Evolutionary conservation across 768 basidiomycete species (phyloP).

Genomic region (Tylopilus vinaceipallidus): DNA sequence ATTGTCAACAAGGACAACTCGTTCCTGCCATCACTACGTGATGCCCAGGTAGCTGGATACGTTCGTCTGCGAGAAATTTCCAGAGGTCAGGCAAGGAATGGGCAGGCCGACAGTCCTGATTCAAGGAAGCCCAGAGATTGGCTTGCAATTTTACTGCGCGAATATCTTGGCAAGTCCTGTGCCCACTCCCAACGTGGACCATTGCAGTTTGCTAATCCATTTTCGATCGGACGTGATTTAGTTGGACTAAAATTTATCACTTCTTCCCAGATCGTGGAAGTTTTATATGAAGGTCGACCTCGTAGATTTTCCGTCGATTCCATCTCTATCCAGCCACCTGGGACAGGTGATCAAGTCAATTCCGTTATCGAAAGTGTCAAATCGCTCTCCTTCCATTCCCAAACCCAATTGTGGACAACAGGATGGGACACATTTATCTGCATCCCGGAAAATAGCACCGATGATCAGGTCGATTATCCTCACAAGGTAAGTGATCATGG

Average conservation of each 20-base stretch:
- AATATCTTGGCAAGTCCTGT: constrained; percentile 56
- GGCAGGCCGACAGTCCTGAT: constrained; percentile 15
- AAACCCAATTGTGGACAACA: constrained; percentile 53
- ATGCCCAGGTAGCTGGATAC: constrained; percentile 48
- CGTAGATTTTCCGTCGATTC: constrained; percentile 58
- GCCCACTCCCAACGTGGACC: background rate
- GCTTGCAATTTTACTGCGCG: constrained; percentile 64
- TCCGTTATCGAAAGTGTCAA: constrained; percentile 42
- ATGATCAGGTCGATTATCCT: constrained; percentile 25
- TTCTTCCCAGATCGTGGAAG: constrained; percentile 55
- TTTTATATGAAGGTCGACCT: constrained; percentile 57
- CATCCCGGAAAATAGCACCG: constrained; percentile 33
- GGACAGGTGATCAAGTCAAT: constrained; percentile 18
- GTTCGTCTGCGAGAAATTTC: constrained; percentile 53
- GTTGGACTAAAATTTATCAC: constrained; percentile 75
- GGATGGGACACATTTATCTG: constrained; percentile 67
- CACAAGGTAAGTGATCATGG: constrained; percentile 33
- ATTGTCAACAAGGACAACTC: constrained; percentile 35
- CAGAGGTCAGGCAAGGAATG: constrained; percentile 13
- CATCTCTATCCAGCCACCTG: constrained; percentile 35
- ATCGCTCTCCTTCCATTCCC: constrained; percentile 42
- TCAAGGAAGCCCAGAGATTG: constrained; percentile 54
- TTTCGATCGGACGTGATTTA: constrained; percentile 29
- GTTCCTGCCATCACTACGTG: constrained; percentile 50
- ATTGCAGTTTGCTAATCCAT: constrained; percentile 1